phyloP scores from a whole-genome alignment of 768 basidiomycete genomes.

The Pleurotus sapidus region DNA sequence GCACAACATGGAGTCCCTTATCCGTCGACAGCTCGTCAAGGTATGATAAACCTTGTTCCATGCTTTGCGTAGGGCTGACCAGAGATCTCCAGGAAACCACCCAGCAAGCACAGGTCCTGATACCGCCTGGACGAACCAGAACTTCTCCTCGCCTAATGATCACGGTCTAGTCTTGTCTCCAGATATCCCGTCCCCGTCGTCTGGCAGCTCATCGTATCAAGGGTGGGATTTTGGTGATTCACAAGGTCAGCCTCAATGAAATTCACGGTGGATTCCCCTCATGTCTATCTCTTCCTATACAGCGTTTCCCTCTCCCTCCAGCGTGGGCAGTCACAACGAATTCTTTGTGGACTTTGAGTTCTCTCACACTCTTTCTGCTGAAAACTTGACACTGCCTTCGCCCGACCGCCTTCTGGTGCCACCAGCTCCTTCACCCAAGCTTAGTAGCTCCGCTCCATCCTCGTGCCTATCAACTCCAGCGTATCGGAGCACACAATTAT shows the following conservation, averaged over 20 bases:
- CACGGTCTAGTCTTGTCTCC: not conserved
- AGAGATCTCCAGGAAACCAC: no score
- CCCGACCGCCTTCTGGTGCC: not conserved
- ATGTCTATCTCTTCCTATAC: no score
- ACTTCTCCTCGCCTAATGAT: not conserved
- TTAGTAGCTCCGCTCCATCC: conserved; percentile 12
- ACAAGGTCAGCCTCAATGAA: not conserved
- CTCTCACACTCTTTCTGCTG: conserved; percentile 2
- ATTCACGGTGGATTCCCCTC: no score
- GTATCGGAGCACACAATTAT: conserved; percentile 1
- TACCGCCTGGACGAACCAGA: not conserved
- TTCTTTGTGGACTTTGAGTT: conserved; percentile 8
- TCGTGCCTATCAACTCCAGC: conserved; percentile 13
- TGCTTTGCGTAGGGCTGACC: not conserved
- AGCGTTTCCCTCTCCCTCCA: conserved; percentile 5
- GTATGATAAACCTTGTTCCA: not conserved
- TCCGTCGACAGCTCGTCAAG: not conserved
- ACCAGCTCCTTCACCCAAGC: conserved; percentile 5
- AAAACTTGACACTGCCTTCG: conserved; percentile 4
- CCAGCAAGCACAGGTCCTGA: no score
- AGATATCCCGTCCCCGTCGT: not conserved
- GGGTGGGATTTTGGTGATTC: conserved; percentile 4
- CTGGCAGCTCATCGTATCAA: not conserved
- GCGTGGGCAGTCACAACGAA: conserved; percentile 1
- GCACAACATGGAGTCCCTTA: not conserved